Conservation (phyloP, 2,329 filamentous ascomycete genomes). For the Xylaria sp. region DNA sequence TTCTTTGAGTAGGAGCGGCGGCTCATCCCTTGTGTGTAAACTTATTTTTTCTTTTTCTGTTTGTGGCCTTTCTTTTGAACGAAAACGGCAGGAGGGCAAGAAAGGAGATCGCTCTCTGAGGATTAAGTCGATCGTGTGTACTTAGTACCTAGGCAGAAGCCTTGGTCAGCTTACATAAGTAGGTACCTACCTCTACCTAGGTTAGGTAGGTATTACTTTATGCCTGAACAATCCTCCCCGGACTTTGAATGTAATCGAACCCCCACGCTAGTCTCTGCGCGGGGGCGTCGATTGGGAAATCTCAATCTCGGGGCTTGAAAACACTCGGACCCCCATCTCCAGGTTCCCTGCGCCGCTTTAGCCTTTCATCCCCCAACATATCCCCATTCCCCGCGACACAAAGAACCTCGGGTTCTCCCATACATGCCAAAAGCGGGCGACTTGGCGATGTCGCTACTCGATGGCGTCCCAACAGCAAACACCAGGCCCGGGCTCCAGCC, state of each 20-base stretch:
- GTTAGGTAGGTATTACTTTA: no score
- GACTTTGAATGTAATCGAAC: constrained; percentile 24
- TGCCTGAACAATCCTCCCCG: no score
- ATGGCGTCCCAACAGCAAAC: constrained; percentile 46
- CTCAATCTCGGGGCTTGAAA: constrained; percentile 19
- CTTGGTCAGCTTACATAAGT: no score
- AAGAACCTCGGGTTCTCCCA: constrained; percentile 25
- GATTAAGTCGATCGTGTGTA: no score
- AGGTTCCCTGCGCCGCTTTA: constrained; percentile 23
- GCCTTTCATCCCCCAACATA: constrained; percentile 24
- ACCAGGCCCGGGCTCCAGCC: constrained; percentile 31
- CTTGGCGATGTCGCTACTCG: constrained; percentile 36
- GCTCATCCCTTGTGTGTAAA: no score
- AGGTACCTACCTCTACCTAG: no score
- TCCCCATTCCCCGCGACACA: neutral
- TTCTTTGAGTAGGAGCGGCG: no score
- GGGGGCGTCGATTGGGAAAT: constrained; percentile 26
- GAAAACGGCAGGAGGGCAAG: no score
- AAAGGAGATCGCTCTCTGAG: no score
- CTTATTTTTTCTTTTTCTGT: no score
- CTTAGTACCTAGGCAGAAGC: no score
- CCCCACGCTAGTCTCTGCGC: constrained; percentile 36
- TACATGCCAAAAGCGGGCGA: constrained; percentile 32
- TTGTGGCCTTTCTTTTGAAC: no score
- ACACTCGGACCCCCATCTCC: constrained; percentile 38